Base-by-base conservation (phyloP, 768 basidiomycete genomes). In the Auricularia heimuer region DNA sequence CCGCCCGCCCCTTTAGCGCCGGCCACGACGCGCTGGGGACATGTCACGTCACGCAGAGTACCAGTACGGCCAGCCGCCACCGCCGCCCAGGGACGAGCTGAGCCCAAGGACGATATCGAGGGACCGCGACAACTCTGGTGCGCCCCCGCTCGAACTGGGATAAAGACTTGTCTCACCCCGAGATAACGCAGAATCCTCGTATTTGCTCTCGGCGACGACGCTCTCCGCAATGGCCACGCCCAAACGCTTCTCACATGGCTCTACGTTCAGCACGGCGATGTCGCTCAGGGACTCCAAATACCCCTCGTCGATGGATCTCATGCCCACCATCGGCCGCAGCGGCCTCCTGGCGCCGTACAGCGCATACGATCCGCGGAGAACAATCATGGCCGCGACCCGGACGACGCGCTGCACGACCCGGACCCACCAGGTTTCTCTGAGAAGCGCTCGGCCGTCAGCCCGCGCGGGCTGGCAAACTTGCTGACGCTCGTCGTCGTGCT, bases 391-490 rank as follows among this genome's bases (percentile, higher is more conserved):
- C 56, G 29, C 8, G 93, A 95, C 72, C 80, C 89, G 18, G 94
- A 97, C 77, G 95, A 98, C 73, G 83, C 85, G 24, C 81, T 98
- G 24, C 95, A 98, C 74, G 90, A 92, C 78, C 92, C 86, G 56
- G 90, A 92, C 77, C 83, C 89, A 34, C 78, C 83, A n/a, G 80
- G 87, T 63, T 88, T 87, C 63, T 83, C 82, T 2, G 79, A 80
- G 0, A 76, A 82, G 33, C 83, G 88, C 65, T 77, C 77, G 62
- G 79, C 82, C 6, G 90, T 89, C 66, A 85, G 86, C 3, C 69
- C 80, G 7, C 82, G 94, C 74, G 96, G 96, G 1, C 89, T 92
- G 84, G 75, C 81, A 36, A 98, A 98, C 72, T 81, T 83, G n/a
- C 78, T 81, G 12, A 88, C 87, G 36, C 82, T 98, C 29, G 67